A percentile compares a stretch with the other conserved stretches of the same genome.
Conservation (phyloP, 257 asterid species). For the Gentiana dahurica region DNA sequence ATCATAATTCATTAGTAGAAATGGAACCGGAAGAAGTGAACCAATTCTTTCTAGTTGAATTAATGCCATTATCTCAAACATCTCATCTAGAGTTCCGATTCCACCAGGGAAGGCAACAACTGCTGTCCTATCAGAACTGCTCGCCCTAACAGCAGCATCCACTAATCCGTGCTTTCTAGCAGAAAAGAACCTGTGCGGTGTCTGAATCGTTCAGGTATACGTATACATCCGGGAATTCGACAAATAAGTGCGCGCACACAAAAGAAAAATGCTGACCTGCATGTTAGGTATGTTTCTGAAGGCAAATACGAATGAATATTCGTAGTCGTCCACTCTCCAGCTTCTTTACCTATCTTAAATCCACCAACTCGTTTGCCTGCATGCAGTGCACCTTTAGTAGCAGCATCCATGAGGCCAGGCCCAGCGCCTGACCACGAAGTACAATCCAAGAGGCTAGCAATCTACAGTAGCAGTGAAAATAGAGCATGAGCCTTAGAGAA, state of each 20-base stretch:
- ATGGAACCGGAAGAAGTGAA: constrained; percentile 58
- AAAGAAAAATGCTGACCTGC: constrained; percentile 45
- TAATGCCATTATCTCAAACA: constrained; percentile 74
- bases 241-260: background rate
- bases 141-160: constrained; percentile 77
- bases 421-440: constrained; percentile 97
- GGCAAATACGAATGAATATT: constrained; percentile 73
- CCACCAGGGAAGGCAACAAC: constrained; percentile 88
- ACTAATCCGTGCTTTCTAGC: constrained; percentile 91
- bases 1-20: constrained; percentile 78
- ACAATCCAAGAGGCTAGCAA: constrained; percentile 62
- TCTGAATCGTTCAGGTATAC: constrained; percentile 6
- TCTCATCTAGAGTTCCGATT: constrained; percentile 83
- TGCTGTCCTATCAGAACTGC: constrained; percentile 56
- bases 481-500: too few species aligned
- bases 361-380: constrained; percentile 90
- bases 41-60: constrained; percentile 81
- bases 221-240: background rate
- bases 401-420: constrained; percentile 96
- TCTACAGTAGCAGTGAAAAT: constrained; percentile 29
- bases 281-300: constrained; percentile 51
- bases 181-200: constrained; percentile 69
- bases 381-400: constrained; percentile 75
- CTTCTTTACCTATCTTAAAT: constrained; percentile 82
- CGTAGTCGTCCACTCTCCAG: constrained; percentile 84